Base-by-base conservation (phyloP, 1,284 basidiomycete genomes). In the Testicularia cyperi region DNA sequence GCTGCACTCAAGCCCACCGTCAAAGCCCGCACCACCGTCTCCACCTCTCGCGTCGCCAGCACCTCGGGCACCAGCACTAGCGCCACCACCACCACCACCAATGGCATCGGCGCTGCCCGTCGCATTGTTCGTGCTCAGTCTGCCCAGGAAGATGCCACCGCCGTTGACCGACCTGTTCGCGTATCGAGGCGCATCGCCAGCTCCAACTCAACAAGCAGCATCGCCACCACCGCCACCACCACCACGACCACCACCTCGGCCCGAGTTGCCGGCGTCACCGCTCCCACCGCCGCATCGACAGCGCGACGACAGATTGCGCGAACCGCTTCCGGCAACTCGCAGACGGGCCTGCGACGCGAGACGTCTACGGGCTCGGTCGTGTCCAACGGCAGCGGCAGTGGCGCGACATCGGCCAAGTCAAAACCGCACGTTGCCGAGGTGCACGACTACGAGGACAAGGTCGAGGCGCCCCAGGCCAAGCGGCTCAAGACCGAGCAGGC, bases 401-500 rank as follows among this genome's bases (percentile, higher is more conserved):
- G 13, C 20, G 14, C 27, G 12, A 30, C 23, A 26, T 25, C 47
- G 24, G 39, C 54, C 15, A 46, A 46, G 18, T 44, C 46, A n/a
- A 58, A 58, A 35, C 16, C 22, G n/a, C 40, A 56, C 39, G 46
- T 58, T 40, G 52, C 55, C 29, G 56, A 64, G 31, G 51, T 52
- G 8, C 36, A 36, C 8, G 56, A 58, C 22, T 46, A 34, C 15
- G 54, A 51, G 13, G 55, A 60, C 37, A 61, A 64, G 47, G 54
- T 61, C 27, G 61, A 64, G 26, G 57, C 56, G 15, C 51, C 52
- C 4, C 48, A 64, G 29, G 44, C 61, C 27, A 64, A 64, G 43
- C 51, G 61, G 41, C 40, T 64, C 46, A 64, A 64, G 56, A 60
- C 56, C 21, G 60, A 64, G 30, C 44, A 45, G n/a, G 39, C 35